These are phyloP conservation scores for Dinochytrium kinnereticum DNA, from an alignment of 371 early-diverging fungal genomes.

Conservation along the genomic window DNA sequence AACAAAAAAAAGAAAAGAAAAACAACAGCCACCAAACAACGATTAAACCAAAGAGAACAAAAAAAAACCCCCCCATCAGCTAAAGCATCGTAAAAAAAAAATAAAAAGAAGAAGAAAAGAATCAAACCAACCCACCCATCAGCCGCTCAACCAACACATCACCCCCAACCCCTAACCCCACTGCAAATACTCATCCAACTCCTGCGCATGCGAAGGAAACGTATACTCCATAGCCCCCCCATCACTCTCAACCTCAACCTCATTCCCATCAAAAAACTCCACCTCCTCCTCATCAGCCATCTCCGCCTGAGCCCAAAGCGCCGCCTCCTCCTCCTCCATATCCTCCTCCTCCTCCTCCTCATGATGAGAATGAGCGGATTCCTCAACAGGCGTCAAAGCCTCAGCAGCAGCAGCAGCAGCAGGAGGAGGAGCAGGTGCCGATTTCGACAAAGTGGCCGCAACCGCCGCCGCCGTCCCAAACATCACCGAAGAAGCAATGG, in stretches of 20 bases:
- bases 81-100: too few species aligned
- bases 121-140: too few species aligned
- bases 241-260: constrained; percentile 4
- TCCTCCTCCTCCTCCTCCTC: neutral
- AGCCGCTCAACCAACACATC: too few species aligned
- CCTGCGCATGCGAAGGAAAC: constrained; percentile 14
- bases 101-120: too few species aligned
- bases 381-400: neutral
- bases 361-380: neutral
- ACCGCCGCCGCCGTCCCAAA: constrained; percentile 23
- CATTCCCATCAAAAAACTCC: constrained; percentile 16
- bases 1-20: neutral
- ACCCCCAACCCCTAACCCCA: constrained; percentile 8
- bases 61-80: too few species aligned
- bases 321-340: constrained; percentile 9
- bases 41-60: too few species aligned
- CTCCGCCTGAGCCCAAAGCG: constrained; percentile 12
- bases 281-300: constrained; percentile 11
- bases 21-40: too few species aligned
- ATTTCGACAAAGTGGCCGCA: constrained; percentile 13
- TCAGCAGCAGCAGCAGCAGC: neutral
- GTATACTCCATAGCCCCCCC: constrained; percentile 2
- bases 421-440: neutral
- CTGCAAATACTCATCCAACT: constrained; percentile 26
- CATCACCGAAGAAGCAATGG: constrained; percentile 26